These are phyloP conservation scores for Podila epicladia DNA, from an alignment of 192 early-diverging fungal genomes.

Conservation along the genomic window DNA sequence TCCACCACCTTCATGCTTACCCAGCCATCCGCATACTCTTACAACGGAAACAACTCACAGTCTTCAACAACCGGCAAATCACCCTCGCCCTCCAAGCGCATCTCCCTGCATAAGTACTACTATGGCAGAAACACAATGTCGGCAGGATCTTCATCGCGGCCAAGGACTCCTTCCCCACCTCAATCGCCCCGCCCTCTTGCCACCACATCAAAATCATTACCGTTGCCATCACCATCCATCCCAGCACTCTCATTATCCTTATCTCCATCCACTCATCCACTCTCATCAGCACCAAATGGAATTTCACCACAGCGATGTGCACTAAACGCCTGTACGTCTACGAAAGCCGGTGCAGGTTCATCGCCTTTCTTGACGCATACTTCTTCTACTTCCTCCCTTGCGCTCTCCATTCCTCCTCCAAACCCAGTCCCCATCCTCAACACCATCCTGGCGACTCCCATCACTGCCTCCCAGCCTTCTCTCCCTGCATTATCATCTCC, in stretches of 20 bases:
- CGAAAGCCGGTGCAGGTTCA: not conserved
- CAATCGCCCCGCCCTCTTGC: not conserved
- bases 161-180: constrained; percentile 39
- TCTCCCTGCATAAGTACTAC: constrained; percentile 51
- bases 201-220: constrained; percentile 1
- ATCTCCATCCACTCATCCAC: constrained; percentile 6
- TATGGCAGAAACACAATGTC: constrained; percentile 44
- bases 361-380: not conserved
- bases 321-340: not conserved
- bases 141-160: constrained; percentile 5
- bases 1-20: constrained; percentile 49
- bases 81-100: constrained; percentile 32
- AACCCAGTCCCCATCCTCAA: constrained; percentile 21
- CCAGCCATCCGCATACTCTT: constrained; percentile 33
- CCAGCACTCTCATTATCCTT: constrained; percentile 12
- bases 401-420: not conserved
- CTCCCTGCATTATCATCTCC: constrained; percentile 7
- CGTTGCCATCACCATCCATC: not conserved
- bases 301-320: constrained; percentile 18
- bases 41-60: constrained; percentile 5
- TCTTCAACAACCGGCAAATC: not conserved
- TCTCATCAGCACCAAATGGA: constrained; percentile 24
- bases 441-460: constrained; percentile 35
- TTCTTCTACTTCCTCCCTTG: not conserved
- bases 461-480: constrained; percentile 14